Conservation (phyloP, 1,284 basidiomycete species). For the Cystobasidium pallidum region DNA sequence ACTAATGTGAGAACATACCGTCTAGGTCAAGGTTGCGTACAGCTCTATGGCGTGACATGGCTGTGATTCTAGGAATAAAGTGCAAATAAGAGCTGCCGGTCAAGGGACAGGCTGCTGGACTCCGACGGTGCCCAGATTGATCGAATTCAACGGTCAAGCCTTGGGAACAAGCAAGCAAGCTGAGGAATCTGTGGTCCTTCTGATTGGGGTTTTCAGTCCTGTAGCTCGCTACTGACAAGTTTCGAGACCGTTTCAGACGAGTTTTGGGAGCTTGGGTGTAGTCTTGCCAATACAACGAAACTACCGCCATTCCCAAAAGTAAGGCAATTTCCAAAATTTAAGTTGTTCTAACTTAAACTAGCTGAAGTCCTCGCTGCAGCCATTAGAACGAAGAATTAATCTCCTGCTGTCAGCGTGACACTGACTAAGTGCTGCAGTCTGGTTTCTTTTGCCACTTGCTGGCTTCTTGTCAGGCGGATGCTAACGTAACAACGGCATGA, state of each 20-base stretch:
- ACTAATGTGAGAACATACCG: constrained; percentile 62
- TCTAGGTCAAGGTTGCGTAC: constrained; percentile 85
- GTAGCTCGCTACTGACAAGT: background rate
- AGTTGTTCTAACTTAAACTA: no score
- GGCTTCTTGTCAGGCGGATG: no score
- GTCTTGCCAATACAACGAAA: background rate
- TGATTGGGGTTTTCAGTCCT: background rate
- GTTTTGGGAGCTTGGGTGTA: background rate
- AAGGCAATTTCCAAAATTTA: background rate
- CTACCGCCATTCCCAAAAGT: no score
- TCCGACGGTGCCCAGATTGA: background rate
- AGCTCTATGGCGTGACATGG: constrained; percentile 69
- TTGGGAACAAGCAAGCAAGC: no score
- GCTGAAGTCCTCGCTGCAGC: no score
- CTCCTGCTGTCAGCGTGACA: no score
- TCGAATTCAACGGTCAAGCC: background rate
- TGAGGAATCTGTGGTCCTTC: no score
- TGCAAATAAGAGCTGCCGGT: background rate
- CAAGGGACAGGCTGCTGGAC: background rate
- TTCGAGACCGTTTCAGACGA: background rate
- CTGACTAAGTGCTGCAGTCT: no score
- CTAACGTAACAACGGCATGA: no score
- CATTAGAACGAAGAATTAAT: no score
- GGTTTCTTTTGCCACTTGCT: no score
- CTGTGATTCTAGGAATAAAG: no score